A percentile compares a stretch with the other conserved stretches of the same genome.
These are phyloP conservation scores for Picea abies DNA, from an alignment of 83 land plant genomes.

Conservation along the genomic window DNA sequence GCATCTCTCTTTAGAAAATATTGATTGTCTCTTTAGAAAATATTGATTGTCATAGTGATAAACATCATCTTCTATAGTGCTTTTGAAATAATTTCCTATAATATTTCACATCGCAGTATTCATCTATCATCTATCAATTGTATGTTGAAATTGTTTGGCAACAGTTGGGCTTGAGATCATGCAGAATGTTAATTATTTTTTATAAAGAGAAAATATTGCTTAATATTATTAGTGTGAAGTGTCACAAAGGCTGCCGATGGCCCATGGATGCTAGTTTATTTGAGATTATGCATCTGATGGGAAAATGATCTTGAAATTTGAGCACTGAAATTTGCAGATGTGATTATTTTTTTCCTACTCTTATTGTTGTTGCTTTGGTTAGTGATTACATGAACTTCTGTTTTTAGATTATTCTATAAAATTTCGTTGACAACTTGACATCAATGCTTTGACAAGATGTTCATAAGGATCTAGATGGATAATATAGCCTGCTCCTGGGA, in stretches of 20 bases:
- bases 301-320: not conserved
- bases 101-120: not conserved
- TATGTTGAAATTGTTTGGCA: conserved; percentile 11
- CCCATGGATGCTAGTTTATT: not conserved
- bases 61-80: conserved; percentile 9
- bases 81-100: conserved; percentile 13
- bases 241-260: not conserved
- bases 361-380: conserved; percentile 1
- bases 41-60: not conserved
- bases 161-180: conserved; percentile 12
- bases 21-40: not conserved
- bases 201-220: conserved; percentile 6
- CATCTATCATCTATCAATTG: not conserved
- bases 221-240: not conserved
- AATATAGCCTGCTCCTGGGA: not conserved
- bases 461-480: not conserved
- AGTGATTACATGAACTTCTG: not conserved
- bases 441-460: conserved; percentile 1
- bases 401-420: not conserved
- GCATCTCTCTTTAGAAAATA: too few relatives aligned
- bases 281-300: conserved; percentile 7
- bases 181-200: not conserved
- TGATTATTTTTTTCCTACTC: not conserved
- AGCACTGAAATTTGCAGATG: not conserved
- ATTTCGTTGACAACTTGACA: not conserved